Conservation (phyloP, 2,329 filamentous ascomycete genomes). For the Fusarium sacchari region DNA sequence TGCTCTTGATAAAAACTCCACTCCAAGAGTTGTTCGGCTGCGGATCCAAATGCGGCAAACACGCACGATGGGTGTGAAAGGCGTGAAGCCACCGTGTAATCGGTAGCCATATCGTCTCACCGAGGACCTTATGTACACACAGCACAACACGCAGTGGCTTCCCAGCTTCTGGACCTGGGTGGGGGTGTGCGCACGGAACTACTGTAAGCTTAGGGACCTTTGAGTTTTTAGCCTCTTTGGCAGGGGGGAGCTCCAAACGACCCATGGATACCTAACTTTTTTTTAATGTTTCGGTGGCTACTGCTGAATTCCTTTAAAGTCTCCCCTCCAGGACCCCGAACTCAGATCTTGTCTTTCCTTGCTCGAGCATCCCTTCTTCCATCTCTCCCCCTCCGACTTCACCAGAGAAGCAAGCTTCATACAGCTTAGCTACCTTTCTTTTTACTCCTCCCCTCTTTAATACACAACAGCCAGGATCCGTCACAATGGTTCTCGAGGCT, state of each 20-base stretch:
- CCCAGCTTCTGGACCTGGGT: conserved; percentile 20
- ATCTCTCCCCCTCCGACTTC: not conserved
- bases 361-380: conserved; percentile 29
- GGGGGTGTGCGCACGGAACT: conserved; percentile 5
- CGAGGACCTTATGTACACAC: conserved; percentile 16
- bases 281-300: not conserved
- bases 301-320: conserved; percentile 30
- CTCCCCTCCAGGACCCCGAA: conserved; percentile 17
- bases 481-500: conserved; percentile 66
- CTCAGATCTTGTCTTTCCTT: not conserved
- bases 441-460: not conserved
- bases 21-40: not conserved
- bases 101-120: conserved; percentile 41
- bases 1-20: not conserved
- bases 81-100: conserved; percentile 10
- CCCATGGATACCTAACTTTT: not conserved
- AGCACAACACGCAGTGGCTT: not conserved
- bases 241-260: not conserved
- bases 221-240: conserved; percentile 4
- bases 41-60: conserved; percentile 15
- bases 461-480: not conserved
- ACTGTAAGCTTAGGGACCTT: conserved; percentile 2
- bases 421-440: conserved; percentile 13
- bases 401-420: conserved; percentile 1
- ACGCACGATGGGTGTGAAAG: conserved; percentile 17